A percentile compares a stretch with the other conserved stretches of the same genome.
Conservation (phyloP, 2,329 filamentous ascomycete species). For the Hirsutella thompsonii region DNA sequence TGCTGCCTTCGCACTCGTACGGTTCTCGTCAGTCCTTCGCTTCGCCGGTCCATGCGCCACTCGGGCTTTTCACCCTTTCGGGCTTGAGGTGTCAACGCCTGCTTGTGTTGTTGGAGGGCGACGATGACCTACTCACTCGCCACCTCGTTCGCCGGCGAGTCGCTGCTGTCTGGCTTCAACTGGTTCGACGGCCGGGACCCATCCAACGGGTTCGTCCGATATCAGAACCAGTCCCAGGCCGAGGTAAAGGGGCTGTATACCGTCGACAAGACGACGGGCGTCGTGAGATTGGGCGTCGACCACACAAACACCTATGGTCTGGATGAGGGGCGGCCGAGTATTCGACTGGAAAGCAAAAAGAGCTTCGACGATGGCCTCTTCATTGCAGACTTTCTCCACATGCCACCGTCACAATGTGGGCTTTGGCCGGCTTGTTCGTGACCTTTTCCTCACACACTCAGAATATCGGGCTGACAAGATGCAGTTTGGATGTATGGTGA, state of each 20-base stretch:
- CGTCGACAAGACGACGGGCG: slow-evolving; percentile 24
- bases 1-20: neutral
- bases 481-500: slow-evolving; percentile 39
- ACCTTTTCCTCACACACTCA: too few species aligned
- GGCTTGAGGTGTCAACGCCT: neutral
- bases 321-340: slow-evolving; percentile 38
- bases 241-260: slow-evolving; percentile 25
- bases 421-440: slow-evolving; percentile 57
- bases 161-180: slow-evolving; percentile 33
- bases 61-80: neutral
- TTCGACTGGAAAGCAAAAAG: slow-evolving; percentile 53
- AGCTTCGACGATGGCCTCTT: slow-evolving; percentile 54
- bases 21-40: neutral
- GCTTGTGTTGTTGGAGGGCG: slow-evolving; percentile 3
- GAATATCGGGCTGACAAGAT: slow-evolving; percentile 1
- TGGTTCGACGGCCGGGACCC: slow-evolving; percentile 43
- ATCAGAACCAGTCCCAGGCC: slow-evolving; percentile 29
- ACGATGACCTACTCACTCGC: slow-evolving; percentile 27
- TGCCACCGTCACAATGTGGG: slow-evolving; percentile 59
- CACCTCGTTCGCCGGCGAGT: slow-evolving; percentile 27
- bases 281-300: slow-evolving; percentile 34
- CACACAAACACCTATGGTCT: slow-evolving; percentile 21
- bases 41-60: neutral
- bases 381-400: slow-evolving; percentile 59
- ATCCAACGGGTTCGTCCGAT: slow-evolving; percentile 55